These are phyloP conservation scores for Aspergillus brunneoviolaceus DNA, from an alignment of 2,329 filamentous ascomycete genomes.

Conservation along the genomic window DNA sequence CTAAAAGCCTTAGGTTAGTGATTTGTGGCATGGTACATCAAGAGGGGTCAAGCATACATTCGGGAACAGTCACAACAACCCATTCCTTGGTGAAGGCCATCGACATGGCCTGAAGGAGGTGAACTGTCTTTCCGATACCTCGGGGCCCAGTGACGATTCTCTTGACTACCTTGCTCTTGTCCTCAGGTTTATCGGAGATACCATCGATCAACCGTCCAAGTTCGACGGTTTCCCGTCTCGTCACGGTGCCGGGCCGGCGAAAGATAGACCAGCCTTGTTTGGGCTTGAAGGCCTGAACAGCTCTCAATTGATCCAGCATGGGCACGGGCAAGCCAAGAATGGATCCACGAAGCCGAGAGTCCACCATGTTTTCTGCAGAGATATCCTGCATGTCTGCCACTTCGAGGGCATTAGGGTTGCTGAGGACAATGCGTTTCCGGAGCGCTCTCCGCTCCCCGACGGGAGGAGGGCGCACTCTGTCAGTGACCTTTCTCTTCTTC, in stretches of 20 bases:
- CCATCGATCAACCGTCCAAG: conserved; percentile 64
- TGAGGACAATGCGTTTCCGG: conserved; percentile 85
- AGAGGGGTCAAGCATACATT: conserved; percentile 60
- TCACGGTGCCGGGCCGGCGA: conserved; percentile 72
- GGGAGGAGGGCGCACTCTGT: conserved; percentile 58
- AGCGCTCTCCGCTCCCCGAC: conserved; percentile 82
- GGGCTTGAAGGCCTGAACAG: conserved; percentile 86
- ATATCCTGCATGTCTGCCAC: conserved; percentile 68
- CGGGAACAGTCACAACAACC: conserved; percentile 85
- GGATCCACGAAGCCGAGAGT: conserved; percentile 59
- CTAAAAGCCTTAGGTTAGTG: conserved; percentile 47
- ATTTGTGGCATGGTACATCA: neutral
- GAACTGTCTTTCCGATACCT: conserved; percentile 80
- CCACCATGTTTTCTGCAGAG: conserved; percentile 54
- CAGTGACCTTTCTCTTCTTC: conserved; percentile 44
- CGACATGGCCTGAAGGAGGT: conserved; percentile 79
- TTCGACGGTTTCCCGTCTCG: conserved; percentile 75
- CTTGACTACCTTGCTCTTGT: conserved; percentile 45
- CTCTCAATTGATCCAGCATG: conserved; percentile 75
- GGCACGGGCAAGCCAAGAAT: conserved; percentile 68
- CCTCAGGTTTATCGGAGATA: conserved; percentile 45
- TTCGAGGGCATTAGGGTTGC: conserved; percentile 87
- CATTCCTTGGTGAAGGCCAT: conserved; percentile 80
- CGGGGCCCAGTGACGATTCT: conserved; percentile 71
- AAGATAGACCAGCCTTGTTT: conserved; percentile 89